A percentile compares a stretch with the other conserved stretches of the same genome.
Conservation (phyloP, 306 rosid species). For the Inga leiocalycina region DNA sequence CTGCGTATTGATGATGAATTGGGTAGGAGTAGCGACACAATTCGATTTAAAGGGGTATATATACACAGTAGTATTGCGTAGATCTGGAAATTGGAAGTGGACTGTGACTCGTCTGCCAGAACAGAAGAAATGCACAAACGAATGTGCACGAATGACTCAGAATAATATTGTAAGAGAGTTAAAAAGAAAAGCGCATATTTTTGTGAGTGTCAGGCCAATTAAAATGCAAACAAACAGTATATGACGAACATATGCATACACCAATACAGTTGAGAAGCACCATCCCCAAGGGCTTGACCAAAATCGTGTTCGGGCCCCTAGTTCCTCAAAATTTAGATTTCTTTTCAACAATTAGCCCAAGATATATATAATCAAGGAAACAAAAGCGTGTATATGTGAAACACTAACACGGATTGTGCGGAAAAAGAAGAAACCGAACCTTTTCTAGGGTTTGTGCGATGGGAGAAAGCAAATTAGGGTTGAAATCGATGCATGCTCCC, state of each 20-base stretch:
- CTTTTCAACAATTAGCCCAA: background rate
- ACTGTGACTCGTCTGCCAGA: background rate
- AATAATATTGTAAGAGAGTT: background rate
- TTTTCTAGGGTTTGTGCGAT: background rate
- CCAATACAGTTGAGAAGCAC: background rate
- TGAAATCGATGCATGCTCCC: constrained; percentile 63
- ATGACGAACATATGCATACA: background rate
- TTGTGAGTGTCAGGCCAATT: background rate
- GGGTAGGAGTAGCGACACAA: background rate
- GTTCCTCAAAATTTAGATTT: background rate
- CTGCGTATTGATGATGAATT: background rate
- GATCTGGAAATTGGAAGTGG: constrained; percentile 15
- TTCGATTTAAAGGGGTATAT: background rate
- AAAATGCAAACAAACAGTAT: background rate
- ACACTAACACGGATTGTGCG: background rate
- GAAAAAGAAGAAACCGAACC: background rate
- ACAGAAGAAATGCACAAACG: background rate
- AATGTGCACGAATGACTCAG: background rate
- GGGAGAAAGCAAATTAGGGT: background rate
- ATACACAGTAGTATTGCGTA: background rate
- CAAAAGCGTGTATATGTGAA: too few species aligned
- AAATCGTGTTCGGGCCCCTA: background rate
- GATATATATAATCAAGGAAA: background rate
- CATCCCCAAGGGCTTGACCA: background rate
- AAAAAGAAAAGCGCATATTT: too few species aligned